Percentiles rank a stretch among this genome's conserved stretches.
These are phyloP conservation scores for Aspergillus hancockii DNA, from an alignment of 495 filamentous ascomycete genomes.

Conservation along the genomic window DNA sequence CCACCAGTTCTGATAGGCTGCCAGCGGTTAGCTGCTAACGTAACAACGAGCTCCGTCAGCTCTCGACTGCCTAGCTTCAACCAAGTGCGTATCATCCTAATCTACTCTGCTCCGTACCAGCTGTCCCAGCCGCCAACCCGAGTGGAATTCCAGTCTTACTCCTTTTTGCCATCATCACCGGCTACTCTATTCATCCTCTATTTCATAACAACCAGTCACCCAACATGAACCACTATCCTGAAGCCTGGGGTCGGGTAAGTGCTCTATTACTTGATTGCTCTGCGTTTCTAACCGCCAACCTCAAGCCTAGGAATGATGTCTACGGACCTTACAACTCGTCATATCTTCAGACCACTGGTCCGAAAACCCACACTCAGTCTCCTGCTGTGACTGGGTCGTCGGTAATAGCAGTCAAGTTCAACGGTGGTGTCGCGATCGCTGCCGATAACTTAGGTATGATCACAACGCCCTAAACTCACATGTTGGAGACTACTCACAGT, in stretches of 20 bases:
- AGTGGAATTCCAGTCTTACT: not conserved
- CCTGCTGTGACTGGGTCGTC: constrained; percentile 96
- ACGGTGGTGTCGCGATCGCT: constrained; percentile 92
- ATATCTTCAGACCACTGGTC: constrained; percentile 69
- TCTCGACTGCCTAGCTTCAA: constrained; percentile 37
- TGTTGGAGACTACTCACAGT: not conserved
- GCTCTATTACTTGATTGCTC: constrained; percentile 6
- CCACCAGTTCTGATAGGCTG: constrained; percentile 18
- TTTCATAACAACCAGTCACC: not conserved
- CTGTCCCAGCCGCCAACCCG: not conserved
- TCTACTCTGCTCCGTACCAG: constrained; percentile 20
- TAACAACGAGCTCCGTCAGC: constrained; percentile 42
- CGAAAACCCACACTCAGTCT: constrained; percentile 82
- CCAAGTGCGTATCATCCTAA: constrained; percentile 25
- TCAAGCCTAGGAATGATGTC: constrained; percentile 88
- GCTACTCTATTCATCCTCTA: constrained; percentile 11
- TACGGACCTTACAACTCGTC: constrained; percentile 91
- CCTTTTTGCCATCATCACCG: not conserved
- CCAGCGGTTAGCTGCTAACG: constrained; percentile 23
- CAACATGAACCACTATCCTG: constrained; percentile 90
- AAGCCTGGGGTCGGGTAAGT: constrained; percentile 94
- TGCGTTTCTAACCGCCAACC: constrained; percentile 30
- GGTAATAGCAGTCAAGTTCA: constrained; percentile 91
- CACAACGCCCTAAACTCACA: constrained; percentile 1
- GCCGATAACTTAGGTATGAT: constrained; percentile 88